Base-by-base conservation (phyloP, 345 rosid species). In the Eucalyptus viminalis region DNA sequence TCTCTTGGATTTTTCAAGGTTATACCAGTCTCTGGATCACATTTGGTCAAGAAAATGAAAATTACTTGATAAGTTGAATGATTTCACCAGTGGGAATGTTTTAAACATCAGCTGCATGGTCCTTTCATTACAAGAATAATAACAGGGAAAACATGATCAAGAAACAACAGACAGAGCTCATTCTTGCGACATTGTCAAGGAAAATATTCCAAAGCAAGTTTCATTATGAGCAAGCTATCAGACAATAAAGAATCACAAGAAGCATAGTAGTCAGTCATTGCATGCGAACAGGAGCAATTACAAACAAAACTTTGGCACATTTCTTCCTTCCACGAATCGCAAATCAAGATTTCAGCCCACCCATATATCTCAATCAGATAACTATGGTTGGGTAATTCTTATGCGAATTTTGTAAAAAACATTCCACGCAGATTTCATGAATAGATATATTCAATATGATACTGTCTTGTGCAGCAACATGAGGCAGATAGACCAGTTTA, bases 1-100 rank as follows among this genome's bases (percentile, higher is more conserved):
- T 88, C 94, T 92, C 94, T 97, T 97, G 15, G 99, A 97, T 89
- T 96, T 96, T 88, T 98, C 99, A 87, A 98, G 98, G 93, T 95
- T 92, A 93, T 98, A 97, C 99, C 99, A 98, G 88, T 97, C 99
- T 94, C 99, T 98, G 87, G 22, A 91, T 51, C 89, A 92, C 53
- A 89, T 89, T 62, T 31, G 51, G 31, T 31, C 40, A 87, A 40
- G 62, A 90, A 56, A 86, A 25, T 81, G 49, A 87, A 89, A 86
- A 72, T 44, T 51, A n/a, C 47, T 76, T 21, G 47, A 22, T 40
- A 76, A 76, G 83, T 76, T 37, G 47, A 49, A 81, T 51, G 17
- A 44, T 27, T 65, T 31, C 47, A 16, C 60, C 80, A 50, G 65
- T 8, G 44, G 50, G 17, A 31, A 50, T 50, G 49, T 50, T 86